phyloP scores from a whole-genome alignment of 2,329 filamentous ascomycete species.

The Ceratocystis alfenasii region DNA sequence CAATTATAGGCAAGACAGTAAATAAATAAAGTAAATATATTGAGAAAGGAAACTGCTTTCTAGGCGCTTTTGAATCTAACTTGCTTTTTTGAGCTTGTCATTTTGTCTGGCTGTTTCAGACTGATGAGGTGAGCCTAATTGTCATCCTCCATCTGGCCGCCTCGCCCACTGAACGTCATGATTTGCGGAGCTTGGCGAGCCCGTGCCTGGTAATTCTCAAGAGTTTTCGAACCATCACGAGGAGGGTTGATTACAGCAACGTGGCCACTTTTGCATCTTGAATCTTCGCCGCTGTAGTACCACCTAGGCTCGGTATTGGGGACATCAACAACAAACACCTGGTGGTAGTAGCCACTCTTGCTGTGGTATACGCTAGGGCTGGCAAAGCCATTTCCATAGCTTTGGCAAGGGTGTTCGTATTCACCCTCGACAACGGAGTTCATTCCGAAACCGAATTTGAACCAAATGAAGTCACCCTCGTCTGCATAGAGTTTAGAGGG shows the following conservation, averaged over 20 bases:
- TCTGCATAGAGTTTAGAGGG: accelerated
- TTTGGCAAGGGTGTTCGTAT: slow-evolving; percentile 35
- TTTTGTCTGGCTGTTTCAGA: no score
- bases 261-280: slow-evolving; percentile 26
- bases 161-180: accelerated
- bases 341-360: slow-evolving; percentile 23
- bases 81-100: no score
- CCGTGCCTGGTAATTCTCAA: accelerated
- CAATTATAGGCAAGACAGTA: no score
- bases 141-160: no score
- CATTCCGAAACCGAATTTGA: accelerated
- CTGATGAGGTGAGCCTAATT: no score
- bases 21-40: no score
- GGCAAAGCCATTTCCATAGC: slow-evolving; percentile 25
- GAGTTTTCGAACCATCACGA: neutral
- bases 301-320: neutral
- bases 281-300: neutral
- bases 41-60: no score
- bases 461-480: neutral
- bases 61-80: no score
- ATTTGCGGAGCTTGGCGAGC: no score
- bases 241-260: slow-evolving; percentile 25
- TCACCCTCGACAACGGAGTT: slow-evolving; percentile 17
- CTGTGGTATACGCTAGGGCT: neutral
- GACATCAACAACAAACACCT: slow-evolving; percentile 29